phyloP scores from a whole-genome alignment of 176 grass and related monocot genomes.

The Puccinellia tenuiflora region DNA sequence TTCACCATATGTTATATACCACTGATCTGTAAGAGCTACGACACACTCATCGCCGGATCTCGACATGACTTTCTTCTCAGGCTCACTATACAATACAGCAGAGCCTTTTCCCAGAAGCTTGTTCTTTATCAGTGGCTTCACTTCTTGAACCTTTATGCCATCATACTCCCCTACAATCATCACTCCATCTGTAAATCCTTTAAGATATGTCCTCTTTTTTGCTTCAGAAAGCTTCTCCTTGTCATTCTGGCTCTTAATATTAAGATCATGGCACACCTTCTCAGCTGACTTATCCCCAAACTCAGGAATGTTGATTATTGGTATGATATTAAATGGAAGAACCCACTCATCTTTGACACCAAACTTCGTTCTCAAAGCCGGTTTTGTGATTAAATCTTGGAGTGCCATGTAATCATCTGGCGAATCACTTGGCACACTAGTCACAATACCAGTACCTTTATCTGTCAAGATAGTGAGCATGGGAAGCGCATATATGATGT shows the following conservation, averaged over 20 bases:
- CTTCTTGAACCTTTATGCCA: conserved; percentile 66
- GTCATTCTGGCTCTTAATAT: conserved; percentile 76
- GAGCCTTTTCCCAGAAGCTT: conserved; percentile 52
- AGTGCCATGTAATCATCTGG: conserved; percentile 77
- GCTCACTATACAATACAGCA: conserved; percentile 63
- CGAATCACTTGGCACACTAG: conserved; percentile 73
- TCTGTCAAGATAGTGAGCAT: conserved; percentile 68
- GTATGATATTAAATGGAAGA: conserved; percentile 47
- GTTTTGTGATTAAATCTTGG: conserved; percentile 56
- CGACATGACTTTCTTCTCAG: conserved; percentile 75
- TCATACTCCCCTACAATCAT: conserved; percentile 71
- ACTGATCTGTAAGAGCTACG: conserved; percentile 74
- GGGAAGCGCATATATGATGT: conserved; percentile 65
- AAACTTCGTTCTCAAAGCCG: conserved; percentile 55
- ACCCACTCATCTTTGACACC: conserved; percentile 80
- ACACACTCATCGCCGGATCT: conserved; percentile 81
- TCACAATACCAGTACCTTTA: conserved; percentile 64
- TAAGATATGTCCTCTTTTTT: conserved; percentile 66
- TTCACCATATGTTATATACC: conserved; percentile 83
- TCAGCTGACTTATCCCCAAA: conserved; percentile 69
- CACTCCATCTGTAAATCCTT: conserved; percentile 73
- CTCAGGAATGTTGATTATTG: conserved; percentile 77
- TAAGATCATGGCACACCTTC: conserved; percentile 59
- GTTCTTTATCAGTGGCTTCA: conserved; percentile 57
- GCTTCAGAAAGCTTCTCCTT: conserved; percentile 79